Evolutionary conservation across 495 filamentous ascomycete genomes (phyloP), one percentile per base, ranked within the genome.

Genomic region (Coniosporium apollinis): DNA sequence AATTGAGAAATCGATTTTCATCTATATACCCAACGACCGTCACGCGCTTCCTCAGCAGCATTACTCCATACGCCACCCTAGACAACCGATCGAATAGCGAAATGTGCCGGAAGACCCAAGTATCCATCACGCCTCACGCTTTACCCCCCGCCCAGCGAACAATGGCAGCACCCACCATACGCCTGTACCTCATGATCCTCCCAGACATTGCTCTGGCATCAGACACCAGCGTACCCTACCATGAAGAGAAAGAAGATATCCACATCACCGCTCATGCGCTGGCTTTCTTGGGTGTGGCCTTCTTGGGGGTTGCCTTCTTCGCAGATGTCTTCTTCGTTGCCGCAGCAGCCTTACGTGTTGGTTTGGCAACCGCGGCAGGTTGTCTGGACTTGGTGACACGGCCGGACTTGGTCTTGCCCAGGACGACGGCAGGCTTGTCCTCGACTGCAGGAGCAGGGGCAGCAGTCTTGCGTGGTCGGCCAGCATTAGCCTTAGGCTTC

Each of bases 401-500:
- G 13, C 86, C 84, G 15, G 83, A 79, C 72, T 93, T 93, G 55
- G 86, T 92, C 70, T 83, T 92, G 44, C 67, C 68, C 33, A 84
- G 57, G 33, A 80, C 66, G 38, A 77, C 66, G 46, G 79, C 71
- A 43, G 78, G 67, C 62, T 83, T 75, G 36, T 84, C 76, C 31
- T 74, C 72, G 33, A 79, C 66, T 38, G 82, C 79, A 34, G 67
- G 65, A 11, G 74, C 70, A 14, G 28, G 19, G 21, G 63, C 54
- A 10, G 62, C 47, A 15, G 55, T 51, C 46, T 55, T 38, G 47
- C 39, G 45, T 18, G 60, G 54, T 58, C 67, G 68, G 26, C 55
- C 25, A 7, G 54, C 49, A 33, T 51, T 51, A 21, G 60, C 47
- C 36, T 56, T 47, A 16, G 34, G 38, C 62, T 76, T 76, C 19